These are phyloP conservation scores for Arabidopsis hybrid DNA, from an alignment of 441 rosid species.

Conservation along the genomic window DNA sequence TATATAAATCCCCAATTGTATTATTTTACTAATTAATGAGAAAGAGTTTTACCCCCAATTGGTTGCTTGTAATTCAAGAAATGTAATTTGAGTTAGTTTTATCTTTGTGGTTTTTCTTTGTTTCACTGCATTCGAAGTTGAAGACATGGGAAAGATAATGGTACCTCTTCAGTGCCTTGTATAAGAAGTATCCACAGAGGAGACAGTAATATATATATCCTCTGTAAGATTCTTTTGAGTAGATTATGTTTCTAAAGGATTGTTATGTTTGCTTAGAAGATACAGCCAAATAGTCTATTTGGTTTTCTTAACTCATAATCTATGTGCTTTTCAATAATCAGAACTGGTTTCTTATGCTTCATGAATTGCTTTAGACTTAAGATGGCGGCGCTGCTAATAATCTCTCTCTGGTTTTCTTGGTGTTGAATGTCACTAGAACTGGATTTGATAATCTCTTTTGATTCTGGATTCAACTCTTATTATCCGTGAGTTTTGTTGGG, in stretches of 20 bases:
- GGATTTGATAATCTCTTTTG: background rate
- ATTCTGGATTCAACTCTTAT: conserved; percentile 33
- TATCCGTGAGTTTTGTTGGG: conserved; percentile 15
- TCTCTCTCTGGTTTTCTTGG: background rate
- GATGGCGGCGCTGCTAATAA: background rate
- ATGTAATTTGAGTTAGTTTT: background rate
- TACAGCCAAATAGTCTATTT: background rate
- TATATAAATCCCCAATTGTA: too few relatives aligned
- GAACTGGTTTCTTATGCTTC: background rate
- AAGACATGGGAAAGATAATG: conserved; percentile 83
- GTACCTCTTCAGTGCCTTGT: conserved; percentile 75
- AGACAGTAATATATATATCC: background rate
- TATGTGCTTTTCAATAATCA: background rate
- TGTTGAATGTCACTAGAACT: background rate
- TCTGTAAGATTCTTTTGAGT: background rate
- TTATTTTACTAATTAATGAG: too few relatives aligned
- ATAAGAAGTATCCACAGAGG: conserved; percentile 63
- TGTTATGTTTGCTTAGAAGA: background rate
- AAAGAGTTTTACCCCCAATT: background rate
- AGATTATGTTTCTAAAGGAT: background rate
- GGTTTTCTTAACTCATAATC: background rate
- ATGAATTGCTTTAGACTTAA: background rate
- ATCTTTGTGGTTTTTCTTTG: conserved; percentile 5
- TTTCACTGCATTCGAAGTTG: conserved; percentile 62
- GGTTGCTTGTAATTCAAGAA: background rate